A percentile compares a stretch with the other conserved stretches of the same genome.
Conservation (phyloP, 495 filamentous ascomycete genomes). For the Cudoniella acicularis region DNA sequence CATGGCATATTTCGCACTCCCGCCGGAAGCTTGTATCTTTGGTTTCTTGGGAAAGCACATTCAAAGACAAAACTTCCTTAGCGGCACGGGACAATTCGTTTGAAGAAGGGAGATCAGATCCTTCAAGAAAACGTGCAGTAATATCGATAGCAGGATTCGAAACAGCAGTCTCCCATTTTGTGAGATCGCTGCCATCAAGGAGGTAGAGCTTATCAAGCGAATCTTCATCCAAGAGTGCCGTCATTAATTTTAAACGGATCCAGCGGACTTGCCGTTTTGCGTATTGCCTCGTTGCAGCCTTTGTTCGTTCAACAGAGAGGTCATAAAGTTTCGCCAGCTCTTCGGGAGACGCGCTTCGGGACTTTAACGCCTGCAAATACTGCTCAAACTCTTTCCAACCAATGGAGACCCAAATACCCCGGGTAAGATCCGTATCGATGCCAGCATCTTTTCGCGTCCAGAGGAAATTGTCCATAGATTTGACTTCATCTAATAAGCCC, state of each 20-base stretch:
- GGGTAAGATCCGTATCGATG: conserved; percentile 58
- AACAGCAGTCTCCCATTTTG: conserved; percentile 55
- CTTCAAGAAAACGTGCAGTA: conserved; percentile 54
- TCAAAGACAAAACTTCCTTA: conserved; percentile 49
- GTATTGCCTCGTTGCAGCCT: conserved; percentile 81
- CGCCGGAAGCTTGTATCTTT: conserved; percentile 46
- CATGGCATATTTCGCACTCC: conserved; percentile 69
- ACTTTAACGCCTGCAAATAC: conserved; percentile 54
- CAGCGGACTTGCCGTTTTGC: conserved; percentile 78
- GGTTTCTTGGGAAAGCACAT: conserved; percentile 43
- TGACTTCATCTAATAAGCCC: conserved; percentile 67
- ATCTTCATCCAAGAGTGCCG: conserved; percentile 51
- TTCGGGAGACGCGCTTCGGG: conserved; percentile 29
- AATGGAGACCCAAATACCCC: conserved; percentile 93
- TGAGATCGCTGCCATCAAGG: conserved; percentile 66
- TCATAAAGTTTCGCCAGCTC: conserved; percentile 41
- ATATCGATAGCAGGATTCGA: conserved; percentile 59
- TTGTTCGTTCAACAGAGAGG: conserved; percentile 49
- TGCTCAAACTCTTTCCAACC: conserved; percentile 86
- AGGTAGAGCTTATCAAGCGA: conserved; percentile 60
- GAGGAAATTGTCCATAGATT: conserved; percentile 54
- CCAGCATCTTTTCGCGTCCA: conserved; percentile 44
- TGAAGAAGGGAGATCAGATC: conserved; percentile 54
- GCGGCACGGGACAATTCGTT: conserved; percentile 57
- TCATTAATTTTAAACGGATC: conserved; percentile 78